Base-by-base conservation (phyloP, 768 basidiomycete species). In the Suillus ampliporus region DNA sequence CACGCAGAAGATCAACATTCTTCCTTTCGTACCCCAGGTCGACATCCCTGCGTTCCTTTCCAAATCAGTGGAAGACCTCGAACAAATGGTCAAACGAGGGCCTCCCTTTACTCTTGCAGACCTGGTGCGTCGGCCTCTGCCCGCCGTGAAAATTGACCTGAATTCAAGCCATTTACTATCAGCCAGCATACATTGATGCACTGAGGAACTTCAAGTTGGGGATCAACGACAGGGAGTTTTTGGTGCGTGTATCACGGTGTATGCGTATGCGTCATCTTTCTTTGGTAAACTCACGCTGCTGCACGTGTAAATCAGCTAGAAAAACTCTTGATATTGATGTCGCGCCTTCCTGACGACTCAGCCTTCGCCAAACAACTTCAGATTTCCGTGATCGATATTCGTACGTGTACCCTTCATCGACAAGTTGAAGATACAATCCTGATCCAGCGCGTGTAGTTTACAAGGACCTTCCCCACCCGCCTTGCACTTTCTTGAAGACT, bases 401-500 rank as follows among this genome's bases (percentile, higher is more conserved):
- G 90, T 91, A 70, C 69, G 89, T 79, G n/a, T 28, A n/a, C 11
- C 14, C 21, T 40, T 26, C 31, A 57, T 41, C 8, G 51, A 41
- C 46, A 51, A n/a, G 5, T n/a, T 34, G 17, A 7, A 13, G 14
- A 8, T 35, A 11, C 19, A 51, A 46, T 57, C 26, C 43, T 21
- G 43, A 52, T 46, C 51, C 58, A 38, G 23, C 58, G 31, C 61
- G 63, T 56, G 46, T 72, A 90, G 89, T 92, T 46, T 92, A 88
- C 80, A 86, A 89, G 64, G 92, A 92, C 73, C 83, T 94, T 40
- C 90, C 91, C 4, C 92, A 92, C 65, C 91, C 91, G 5, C 87
- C 90, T 11, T 75, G 73, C 54, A 79, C 28, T 28, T 51, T 51
- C 50, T 34, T 51, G 31, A 51, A 51, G 31, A 34, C 28, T 34